Percentiles rank a stretch among this genome's conserved stretches.
These are phyloP conservation scores for Closterium sp. DNA, from an alignment of 139 green algal genomes.

Conservation along the genomic window DNA sequence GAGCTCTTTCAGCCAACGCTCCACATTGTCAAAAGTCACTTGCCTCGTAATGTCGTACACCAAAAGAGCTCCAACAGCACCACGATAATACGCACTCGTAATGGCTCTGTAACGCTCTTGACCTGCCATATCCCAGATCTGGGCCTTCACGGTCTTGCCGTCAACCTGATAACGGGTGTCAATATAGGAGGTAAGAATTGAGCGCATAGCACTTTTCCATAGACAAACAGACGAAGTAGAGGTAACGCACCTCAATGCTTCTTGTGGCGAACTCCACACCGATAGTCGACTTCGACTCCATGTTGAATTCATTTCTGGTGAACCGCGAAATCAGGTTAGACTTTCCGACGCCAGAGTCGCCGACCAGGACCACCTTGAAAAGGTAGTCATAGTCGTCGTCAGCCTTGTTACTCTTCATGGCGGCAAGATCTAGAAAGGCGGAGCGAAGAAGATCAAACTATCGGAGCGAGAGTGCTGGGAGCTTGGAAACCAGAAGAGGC, in stretches of 20 bases:
- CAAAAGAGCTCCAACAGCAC: constrained; percentile 92
- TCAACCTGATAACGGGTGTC: constrained; percentile 75
- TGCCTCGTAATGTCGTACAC: constrained; percentile 99
- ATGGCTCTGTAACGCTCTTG: constrained; percentile 98
- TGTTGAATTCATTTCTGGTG: constrained; percentile 97
- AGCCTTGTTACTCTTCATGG: background rate
- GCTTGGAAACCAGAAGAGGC: background rate
- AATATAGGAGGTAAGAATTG: background rate
- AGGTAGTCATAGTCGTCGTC: background rate
- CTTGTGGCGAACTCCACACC: constrained; percentile 98
- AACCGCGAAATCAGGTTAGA: constrained; percentile 73
- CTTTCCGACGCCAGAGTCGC: background rate
- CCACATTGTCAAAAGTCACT: constrained; percentile 96
- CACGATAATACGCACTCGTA: constrained; percentile 97
- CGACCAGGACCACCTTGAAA: constrained; percentile 1
- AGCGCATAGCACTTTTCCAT: background rate
- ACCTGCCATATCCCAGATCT: constrained; percentile 99
- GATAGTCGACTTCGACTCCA: constrained; percentile 99
- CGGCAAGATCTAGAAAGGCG: background rate
- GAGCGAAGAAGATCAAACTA: background rate
- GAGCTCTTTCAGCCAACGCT: constrained; percentile 97
- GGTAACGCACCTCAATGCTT: constrained; percentile 85
- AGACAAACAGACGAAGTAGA: background rate
- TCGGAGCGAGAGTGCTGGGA: background rate
- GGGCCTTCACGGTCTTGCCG: constrained; percentile 98